These are phyloP conservation scores for Nicotiana attenuata DNA, from an alignment of 257 asterid genomes.

Conservation along the genomic window DNA sequence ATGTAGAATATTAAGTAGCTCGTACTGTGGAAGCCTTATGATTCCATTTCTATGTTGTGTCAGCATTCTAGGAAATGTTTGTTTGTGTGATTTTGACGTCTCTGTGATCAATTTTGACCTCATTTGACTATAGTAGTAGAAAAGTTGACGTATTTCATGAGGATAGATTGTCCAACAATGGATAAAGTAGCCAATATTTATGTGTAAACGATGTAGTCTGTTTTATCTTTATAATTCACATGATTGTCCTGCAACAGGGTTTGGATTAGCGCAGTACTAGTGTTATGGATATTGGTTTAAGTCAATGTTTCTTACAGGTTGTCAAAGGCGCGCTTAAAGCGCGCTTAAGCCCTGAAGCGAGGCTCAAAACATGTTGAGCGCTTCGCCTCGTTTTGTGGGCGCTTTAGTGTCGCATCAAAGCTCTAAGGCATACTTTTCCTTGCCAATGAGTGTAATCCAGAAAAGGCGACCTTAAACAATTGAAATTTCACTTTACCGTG, in stretches of 20 bases:
- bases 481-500: too few species aligned
- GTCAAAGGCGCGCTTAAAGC: too few species aligned
- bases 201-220: not conserved
- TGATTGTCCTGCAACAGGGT: not conserved
- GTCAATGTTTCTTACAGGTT: too few species aligned
- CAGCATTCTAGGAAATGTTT: not conserved
- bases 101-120: not conserved
- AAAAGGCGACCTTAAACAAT: too few species aligned
- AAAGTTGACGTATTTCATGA: not conserved
- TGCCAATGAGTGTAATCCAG: too few species aligned
- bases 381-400: too few species aligned
- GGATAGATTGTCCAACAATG: not conserved
- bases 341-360: too few species aligned
- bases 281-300: slow-evolving; percentile 7
- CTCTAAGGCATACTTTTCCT: too few species aligned
- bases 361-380: too few species aligned
- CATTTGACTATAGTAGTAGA: not conserved
- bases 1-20: too few species aligned
- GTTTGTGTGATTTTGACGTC: not conserved
- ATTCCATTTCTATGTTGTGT: not conserved
- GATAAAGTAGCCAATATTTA: not conserved
- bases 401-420: too few species aligned
- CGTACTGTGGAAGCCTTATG: not conserved
- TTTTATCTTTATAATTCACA: not conserved
- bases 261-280: not conserved